Evolutionary conservation across 225 moss, liverwort and hornwort species (phyloP).

Genomic region (Bryum argenteum): DNA sequence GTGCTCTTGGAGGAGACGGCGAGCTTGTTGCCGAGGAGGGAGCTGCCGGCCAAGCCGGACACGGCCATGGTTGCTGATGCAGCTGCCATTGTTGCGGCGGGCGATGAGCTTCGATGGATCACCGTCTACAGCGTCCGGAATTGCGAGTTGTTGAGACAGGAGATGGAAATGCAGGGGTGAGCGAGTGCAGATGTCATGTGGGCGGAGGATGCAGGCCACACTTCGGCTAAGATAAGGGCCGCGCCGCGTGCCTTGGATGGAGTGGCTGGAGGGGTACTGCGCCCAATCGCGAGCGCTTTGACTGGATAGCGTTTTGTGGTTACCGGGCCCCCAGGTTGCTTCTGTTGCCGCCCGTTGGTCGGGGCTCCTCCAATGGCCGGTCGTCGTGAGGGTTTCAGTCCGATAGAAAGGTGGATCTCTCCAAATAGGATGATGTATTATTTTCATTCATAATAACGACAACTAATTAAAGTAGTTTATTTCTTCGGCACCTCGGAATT

Average conservation of each 20-base stretch:
- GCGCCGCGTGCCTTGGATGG: background rate
- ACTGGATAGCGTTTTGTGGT: conserved; percentile 17
- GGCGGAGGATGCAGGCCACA: background rate
- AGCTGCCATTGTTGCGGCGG: conserved; percentile 33
- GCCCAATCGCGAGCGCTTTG: conserved; percentile 9
- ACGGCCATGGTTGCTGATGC: conserved; percentile 48
- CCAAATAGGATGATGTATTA: background rate
- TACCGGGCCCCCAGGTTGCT: conserved; percentile 31
- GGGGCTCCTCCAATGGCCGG: conserved; percentile 19
- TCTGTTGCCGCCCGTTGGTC: background rate
- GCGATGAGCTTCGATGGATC: no score
- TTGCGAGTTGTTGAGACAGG: no score
- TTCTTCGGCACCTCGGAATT: no score
- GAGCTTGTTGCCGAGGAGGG: conserved; percentile 75
- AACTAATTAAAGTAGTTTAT: no score
- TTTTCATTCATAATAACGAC: no score
- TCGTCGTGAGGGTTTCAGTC: background rate
- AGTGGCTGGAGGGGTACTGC: background rate
- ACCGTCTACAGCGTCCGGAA: no score
- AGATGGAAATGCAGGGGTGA: conserved; percentile 10
- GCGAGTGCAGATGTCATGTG: conserved; percentile 22
- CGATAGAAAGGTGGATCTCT: background rate
- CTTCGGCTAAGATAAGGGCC: conserved; percentile 39
- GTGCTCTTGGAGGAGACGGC: conserved; percentile 54
- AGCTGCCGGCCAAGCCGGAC: conserved; percentile 62